These are phyloP conservation scores for Hura crepitans DNA, from an alignment of 441 rosid species.

Conservation along the genomic window DNA sequence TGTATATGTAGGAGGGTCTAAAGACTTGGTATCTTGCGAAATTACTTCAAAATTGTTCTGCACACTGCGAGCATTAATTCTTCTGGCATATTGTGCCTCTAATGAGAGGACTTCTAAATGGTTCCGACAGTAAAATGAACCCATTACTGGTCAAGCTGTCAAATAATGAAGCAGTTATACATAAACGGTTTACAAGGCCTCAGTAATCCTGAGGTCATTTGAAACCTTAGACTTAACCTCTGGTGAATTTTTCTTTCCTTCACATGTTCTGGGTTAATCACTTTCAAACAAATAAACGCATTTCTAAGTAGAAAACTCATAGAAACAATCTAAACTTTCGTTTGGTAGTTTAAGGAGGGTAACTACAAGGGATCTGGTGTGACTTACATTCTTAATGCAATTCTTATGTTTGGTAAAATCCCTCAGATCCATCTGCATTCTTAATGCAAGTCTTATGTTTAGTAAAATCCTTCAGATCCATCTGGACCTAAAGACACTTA, in stretches of 20 bases:
- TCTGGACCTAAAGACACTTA: constrained; percentile 2
- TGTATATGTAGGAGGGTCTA: background rate
- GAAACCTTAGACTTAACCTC: background rate
- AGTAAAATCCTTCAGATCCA: background rate
- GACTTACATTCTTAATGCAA: background rate
- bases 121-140: background rate
- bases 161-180: background rate
- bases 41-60: background rate
- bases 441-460: background rate
- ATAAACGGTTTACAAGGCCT: background rate
- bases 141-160: background rate
- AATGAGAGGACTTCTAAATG: background rate
- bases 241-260: background rate
- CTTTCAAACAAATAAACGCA: background rate
- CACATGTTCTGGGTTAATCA: background rate
- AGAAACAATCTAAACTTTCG: background rate
- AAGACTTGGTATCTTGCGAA: background rate
- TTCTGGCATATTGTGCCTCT: background rate
- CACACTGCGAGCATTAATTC: background rate
- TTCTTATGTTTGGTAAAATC: background rate
- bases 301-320: background rate
- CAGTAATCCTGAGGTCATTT: background rate
- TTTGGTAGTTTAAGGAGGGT: background rate
- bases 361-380: background rate
- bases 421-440: background rate